phyloP scores from a whole-genome alignment of 2,329 filamentous ascomycete species.

The Macrophomina phaseolina region DNA sequence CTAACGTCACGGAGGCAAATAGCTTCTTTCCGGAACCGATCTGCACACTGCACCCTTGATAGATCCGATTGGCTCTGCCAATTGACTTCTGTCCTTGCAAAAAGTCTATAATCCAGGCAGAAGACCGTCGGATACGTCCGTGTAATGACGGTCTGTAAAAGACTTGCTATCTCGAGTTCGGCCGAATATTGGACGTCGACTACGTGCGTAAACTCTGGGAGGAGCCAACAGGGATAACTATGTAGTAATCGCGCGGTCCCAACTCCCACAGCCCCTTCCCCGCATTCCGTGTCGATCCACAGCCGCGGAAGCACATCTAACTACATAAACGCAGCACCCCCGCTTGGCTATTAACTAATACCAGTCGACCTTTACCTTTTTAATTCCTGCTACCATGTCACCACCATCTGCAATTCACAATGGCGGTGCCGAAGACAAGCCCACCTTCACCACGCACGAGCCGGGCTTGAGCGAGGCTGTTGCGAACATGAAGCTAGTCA shows the following conservation, averaged over 20 bases:
- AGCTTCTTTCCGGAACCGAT: no score
- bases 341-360: neutral
- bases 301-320: neutral
- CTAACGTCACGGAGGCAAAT: no score
- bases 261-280: neutral
- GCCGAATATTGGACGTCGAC: neutral
- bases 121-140: no score
- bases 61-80: no score
- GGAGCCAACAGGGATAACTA: neutral
- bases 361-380: no score
- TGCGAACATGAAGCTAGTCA: constrained; percentile 34
- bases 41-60: no score
- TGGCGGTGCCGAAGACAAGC: constrained; percentile 30
- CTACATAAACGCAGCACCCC: neutral
- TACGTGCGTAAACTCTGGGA: neutral
- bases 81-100: no score
- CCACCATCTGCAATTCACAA: constrained; percentile 14
- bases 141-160: no score
- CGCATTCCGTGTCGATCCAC: constrained; percentile 11
- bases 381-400: neutral
- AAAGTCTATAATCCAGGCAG: no score
- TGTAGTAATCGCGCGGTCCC: neutral
- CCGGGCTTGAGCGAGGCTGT: constrained; percentile 39
- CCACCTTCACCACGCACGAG: constrained; percentile 39
- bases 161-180: neutral